phyloP scores from a whole-genome alignment of 2,329 filamentous ascomycete species.

The Ophiostoma perfectum region DNA sequence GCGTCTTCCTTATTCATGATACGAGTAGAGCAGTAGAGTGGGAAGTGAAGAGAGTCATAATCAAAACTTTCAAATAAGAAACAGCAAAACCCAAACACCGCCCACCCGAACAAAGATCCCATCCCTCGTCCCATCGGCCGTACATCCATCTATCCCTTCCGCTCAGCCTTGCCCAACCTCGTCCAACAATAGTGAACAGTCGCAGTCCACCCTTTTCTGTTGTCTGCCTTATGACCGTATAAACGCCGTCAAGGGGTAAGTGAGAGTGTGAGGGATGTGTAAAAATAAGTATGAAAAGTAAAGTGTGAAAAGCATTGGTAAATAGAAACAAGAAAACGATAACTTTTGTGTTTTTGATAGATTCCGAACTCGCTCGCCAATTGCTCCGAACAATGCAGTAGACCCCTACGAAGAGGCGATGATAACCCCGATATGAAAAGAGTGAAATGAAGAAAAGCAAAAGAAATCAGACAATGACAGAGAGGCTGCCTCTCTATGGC shows the following conservation, averaged over 20 bases:
- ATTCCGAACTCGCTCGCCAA: constrained; percentile 15
- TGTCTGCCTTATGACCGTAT: not conserved
- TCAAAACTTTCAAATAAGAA: too few relatives aligned
- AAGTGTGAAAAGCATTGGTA: not conserved
- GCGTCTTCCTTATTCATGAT: too few relatives aligned
- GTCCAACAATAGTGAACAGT: too few relatives aligned
- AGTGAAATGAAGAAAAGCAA: not conserved
- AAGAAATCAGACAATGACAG: not conserved
- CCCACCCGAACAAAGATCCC: too few relatives aligned
- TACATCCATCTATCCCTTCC: too few relatives aligned
- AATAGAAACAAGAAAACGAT: not conserved
- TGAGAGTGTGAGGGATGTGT: not conserved
- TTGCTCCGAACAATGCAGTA: constrained; percentile 12
- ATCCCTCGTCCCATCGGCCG: too few relatives aligned
- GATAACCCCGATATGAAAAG: not conserved
- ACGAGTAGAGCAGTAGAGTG: too few relatives aligned
- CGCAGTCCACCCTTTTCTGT: too few relatives aligned
- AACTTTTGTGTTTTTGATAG: constrained; percentile 16
- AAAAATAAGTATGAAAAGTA: not conserved
- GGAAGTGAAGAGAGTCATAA: too few relatives aligned
- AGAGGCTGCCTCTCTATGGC: constrained; percentile 36
- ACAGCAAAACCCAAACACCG: too few relatives aligned
- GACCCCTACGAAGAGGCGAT: not conserved
- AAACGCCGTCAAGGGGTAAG: not conserved
- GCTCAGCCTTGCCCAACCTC: too few relatives aligned